Evolutionary conservation across 2,329 filamentous ascomycete species (phyloP).

Genomic region (Bipolaris victoriae): DNA sequence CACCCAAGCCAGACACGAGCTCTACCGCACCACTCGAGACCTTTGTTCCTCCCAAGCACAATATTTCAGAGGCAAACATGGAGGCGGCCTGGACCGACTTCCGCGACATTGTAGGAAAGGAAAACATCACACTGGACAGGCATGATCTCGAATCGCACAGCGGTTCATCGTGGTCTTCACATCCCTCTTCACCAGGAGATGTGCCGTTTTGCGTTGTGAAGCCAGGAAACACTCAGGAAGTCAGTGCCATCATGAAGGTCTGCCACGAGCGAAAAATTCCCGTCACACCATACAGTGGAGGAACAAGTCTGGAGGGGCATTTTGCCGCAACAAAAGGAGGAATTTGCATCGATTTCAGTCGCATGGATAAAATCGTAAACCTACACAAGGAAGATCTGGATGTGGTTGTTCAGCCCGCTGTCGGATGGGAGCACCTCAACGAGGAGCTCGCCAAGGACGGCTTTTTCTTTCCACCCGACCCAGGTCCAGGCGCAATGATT

Average conservation of each 20-base stretch:
- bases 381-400: conserved; percentile 74
- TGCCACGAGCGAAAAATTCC: conserved; percentile 82
- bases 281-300: conserved; percentile 85
- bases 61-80: conserved; percentile 62
- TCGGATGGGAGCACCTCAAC: conserved; percentile 87
- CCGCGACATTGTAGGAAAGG: conserved; percentile 65
- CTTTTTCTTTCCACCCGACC: conserved; percentile 91
- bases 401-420: conserved; percentile 66
- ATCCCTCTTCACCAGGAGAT: conserved; percentile 51
- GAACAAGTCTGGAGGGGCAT: conserved; percentile 88
- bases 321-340: conserved; percentile 83
- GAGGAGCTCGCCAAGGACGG: conserved; percentile 73
- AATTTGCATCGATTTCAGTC: conserved; percentile 82
- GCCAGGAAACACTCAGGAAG: conserved; percentile 78
- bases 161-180: conserved; percentile 69
- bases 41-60: conserved; percentile 58
- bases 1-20: conserved; percentile 53
- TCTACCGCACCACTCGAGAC: conserved; percentile 64
- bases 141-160: conserved; percentile 63
- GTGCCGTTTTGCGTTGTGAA: conserved; percentile 71
- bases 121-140: conserved; percentile 65
- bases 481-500: conserved; percentile 89
- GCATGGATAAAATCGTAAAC: conserved; percentile 80
- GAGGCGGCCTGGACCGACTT: conserved; percentile 71
- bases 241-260: conserved; percentile 85